phyloP scores from a whole-genome alignment of 495 filamentous ascomycete genomes.

The Aspergillus nidulans region DNA sequence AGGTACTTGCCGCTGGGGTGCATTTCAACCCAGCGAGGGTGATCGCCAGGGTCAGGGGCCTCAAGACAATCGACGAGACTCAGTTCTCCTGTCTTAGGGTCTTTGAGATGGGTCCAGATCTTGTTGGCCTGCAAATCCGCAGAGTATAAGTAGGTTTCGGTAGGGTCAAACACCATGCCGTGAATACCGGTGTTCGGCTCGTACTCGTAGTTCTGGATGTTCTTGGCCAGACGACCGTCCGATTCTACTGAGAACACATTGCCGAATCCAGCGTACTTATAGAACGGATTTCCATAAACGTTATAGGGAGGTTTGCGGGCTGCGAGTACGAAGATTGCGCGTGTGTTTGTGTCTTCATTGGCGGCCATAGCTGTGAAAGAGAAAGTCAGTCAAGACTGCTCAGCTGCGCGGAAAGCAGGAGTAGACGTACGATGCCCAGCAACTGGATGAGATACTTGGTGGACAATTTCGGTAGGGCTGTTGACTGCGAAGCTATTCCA shows the following conservation, averaged over 20 bases:
- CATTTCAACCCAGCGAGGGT: slow-evolving; percentile 81
- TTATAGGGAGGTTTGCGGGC: slow-evolving; percentile 70
- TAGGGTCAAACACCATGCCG: slow-evolving; percentile 84
- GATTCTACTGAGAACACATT: slow-evolving; percentile 68
- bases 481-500: slow-evolving; percentile 77
- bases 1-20: slow-evolving; percentile 70
- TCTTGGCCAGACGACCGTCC: slow-evolving; percentile 57
- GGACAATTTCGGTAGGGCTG: slow-evolving; percentile 72
- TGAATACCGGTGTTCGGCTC: slow-evolving; percentile 71
- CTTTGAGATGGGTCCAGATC: slow-evolving; percentile 80
- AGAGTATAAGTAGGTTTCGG: slow-evolving; percentile 80
- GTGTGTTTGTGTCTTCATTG: slow-evolving; percentile 67
- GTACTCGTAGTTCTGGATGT: slow-evolving; percentile 78
- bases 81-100: slow-evolving; percentile 55
- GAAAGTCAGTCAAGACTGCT: background rate
- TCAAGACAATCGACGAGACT: slow-evolving; percentile 63
- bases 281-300: slow-evolving; percentile 85
- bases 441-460: slow-evolving; percentile 69
- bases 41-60: slow-evolving; percentile 65
- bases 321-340: slow-evolving; percentile 80
- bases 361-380: slow-evolving; percentile 55
- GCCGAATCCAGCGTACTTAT: slow-evolving; percentile 73
- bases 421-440: slow-evolving; percentile 52
- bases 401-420: background rate
- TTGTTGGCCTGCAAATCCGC: slow-evolving; percentile 81